Base-by-base conservation (phyloP, 78 protist species). In the Cavenderia fasciculata region DNA sequence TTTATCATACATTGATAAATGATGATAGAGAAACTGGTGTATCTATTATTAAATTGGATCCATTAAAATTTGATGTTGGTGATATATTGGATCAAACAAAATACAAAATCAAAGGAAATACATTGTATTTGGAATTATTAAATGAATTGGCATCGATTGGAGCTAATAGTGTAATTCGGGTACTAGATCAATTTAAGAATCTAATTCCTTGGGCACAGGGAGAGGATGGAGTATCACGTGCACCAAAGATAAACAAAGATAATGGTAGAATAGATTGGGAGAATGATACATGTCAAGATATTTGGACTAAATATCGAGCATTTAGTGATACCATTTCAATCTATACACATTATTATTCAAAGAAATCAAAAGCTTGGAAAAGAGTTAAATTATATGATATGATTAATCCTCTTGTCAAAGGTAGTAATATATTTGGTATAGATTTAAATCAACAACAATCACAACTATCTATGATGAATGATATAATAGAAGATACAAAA, bases 1-100 rank as follows among this genome's bases (percentile, higher is more conserved):
- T 95, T 14, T 72, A 91, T 65, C 86, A 85, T 25, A 77, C 94
- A 2, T 38, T 95, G 23, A 38, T 86, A 4, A 19, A 21, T 10
- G 89, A 65, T 23, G 96, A 95, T 29, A 34, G 71, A 10, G 72
- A 40, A 23, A 65, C 89, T 33, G 96, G 96, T 31, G 63, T 86
- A 16, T 85, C 93, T 2, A 46, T 95, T 33, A 95, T 95, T 21
- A 72, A 66, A 21, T 25, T 95, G 21, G 73, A 70, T 41, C 74
- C 73, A 11, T 36, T 47, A 4, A 63, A 41, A 59, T 89, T 74
- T 19, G 94, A 87, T 59, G 84, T 68, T 51, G 93, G 93, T 63
- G 74, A 74, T 52, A 74, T 87, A 19, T 70, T 87, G 34, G 33
- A 23, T 18, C 93, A 87, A 49, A 71, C 52, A 46, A 46, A 11